Percentiles rank a stretch among this genome's conserved stretches.
These are phyloP conservation scores for Boletus vermiculosoides DNA, from an alignment of 768 basidiomycete species.

Conservation along the genomic window DNA sequence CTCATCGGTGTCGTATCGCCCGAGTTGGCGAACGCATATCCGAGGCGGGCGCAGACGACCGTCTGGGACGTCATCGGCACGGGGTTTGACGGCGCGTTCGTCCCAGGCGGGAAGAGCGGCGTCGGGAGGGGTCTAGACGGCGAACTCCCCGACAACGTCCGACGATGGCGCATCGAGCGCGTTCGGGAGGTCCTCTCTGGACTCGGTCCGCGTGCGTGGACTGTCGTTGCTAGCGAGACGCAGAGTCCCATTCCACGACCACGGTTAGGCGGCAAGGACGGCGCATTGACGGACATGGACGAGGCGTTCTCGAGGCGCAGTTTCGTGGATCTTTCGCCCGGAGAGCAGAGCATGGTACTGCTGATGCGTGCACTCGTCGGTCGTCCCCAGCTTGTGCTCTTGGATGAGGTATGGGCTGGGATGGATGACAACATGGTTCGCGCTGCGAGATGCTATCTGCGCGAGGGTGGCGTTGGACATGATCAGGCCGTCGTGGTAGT, in stretches of 20 bases:
- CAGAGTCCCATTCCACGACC: not conserved
- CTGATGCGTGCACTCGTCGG: conserved; percentile 85
- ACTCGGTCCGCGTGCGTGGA: conserved; percentile 62
- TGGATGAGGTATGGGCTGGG: conserved; percentile 93
- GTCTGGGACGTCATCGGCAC: conserved; percentile 83
- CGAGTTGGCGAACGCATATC: conserved; percentile 90
- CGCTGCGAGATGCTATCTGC: conserved; percentile 61
- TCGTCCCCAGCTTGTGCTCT: conserved; percentile 66
- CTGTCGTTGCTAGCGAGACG: not conserved
- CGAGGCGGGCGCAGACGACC: conserved; percentile 60
- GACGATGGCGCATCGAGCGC: conserved; percentile 39
- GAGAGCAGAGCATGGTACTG: conserved; percentile 78
- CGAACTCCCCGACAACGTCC: conserved; percentile 32
- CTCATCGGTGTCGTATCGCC: conserved; percentile 82
- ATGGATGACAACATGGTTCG: conserved; percentile 82
- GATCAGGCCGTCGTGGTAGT: conserved; percentile 82
- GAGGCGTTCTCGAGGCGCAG: conserved; percentile 44
- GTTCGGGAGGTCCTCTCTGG: conserved; percentile 59
- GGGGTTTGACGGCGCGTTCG: conserved; percentile 86
- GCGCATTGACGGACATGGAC: conserved; percentile 11
- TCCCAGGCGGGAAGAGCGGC: conserved; percentile 44
- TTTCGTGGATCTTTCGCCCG: conserved; percentile 67
- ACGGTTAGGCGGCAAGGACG: too few relatives aligned
- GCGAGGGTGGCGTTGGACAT: conserved; percentile 45
- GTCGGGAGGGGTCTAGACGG: conserved; percentile 49